Percentiles rank a stretch among this genome's conserved stretches.
Evolutionary conservation across 768 basidiomycete genomes (phyloP).

Genomic region (Mycena crocata): DNA sequence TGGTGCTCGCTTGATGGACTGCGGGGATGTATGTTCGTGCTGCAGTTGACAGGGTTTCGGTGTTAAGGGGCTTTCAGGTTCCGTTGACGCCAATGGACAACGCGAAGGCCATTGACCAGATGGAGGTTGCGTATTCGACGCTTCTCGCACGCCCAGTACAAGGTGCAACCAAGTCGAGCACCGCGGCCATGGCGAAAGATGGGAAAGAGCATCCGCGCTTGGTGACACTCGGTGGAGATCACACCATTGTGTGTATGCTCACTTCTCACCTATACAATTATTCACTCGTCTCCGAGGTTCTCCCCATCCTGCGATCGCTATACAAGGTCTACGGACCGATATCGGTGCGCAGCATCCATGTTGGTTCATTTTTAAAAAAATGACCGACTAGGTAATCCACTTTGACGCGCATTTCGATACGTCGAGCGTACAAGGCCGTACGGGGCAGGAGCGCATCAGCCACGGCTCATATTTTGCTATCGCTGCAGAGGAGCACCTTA

Average conservation of each 20-base stretch:
- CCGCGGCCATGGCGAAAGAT: conserved; percentile 58
- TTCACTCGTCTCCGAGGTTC: conserved; percentile 35
- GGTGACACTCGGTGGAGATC: conserved; percentile 76
- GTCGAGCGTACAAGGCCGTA: conserved; percentile 34
- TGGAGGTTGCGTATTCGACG: conserved; percentile 74
- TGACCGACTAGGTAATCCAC: conserved; percentile 61
- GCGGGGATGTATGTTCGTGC: conserved; percentile 63
- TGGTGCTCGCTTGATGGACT: conserved; percentile 63
- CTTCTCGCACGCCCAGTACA: conserved; percentile 60
- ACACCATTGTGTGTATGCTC: conserved; percentile 63
- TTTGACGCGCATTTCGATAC: conserved; percentile 78
- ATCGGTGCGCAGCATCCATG: too few species aligned
- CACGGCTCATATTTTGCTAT: conserved; percentile 79
- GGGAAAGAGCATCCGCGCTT: conserved; percentile 72
- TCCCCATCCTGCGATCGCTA: conserved; percentile 75
- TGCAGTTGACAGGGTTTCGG: conserved; percentile 32
- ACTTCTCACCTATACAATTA: conserved; percentile 27
- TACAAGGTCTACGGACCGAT: conserved; percentile 73
- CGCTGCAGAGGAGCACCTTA: conserved; percentile 68
- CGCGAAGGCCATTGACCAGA: conserved; percentile 71
- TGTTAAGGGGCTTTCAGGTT: conserved; percentile 49
- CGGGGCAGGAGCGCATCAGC: conserved; percentile 64
- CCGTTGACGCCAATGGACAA: conserved; percentile 73
- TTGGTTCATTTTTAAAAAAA: conserved; percentile 32
- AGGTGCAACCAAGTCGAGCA: conserved; percentile 37